Conservation (phyloP, 2,329 filamentous ascomycete species). For the Ceratocystis colombiana region DNA sequence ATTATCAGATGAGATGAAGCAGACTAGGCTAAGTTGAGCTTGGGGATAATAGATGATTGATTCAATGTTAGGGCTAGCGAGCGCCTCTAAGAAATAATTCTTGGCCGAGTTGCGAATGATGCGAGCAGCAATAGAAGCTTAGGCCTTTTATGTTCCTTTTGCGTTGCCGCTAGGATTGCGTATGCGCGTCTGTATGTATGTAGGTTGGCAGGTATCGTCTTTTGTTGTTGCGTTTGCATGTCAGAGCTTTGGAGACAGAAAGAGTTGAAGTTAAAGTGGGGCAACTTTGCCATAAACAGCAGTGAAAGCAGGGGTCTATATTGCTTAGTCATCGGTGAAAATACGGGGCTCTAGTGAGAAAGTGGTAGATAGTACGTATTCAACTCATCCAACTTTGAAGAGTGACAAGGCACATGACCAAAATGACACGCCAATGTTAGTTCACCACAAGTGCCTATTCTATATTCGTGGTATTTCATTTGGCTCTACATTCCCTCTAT, state of each 20-base stretch:
- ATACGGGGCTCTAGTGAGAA: no score
- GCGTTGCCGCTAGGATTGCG: neutral
- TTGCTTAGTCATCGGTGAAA: no score
- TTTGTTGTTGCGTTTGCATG: constrained; percentile 1
- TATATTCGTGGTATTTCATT: constrained; percentile 10
- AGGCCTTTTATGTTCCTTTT: neutral
- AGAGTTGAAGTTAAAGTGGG: neutral
- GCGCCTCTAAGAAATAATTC: neutral
- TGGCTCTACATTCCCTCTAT: neutral
- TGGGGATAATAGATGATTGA: constrained; percentile 3
- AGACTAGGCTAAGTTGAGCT: neutral
- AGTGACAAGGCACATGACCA: no score
- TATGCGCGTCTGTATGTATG: neutral
- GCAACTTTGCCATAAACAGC: neutral
- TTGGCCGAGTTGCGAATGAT: neutral
- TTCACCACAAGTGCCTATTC: neutral
- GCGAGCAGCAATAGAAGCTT: neutral
- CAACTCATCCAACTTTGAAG: no score
- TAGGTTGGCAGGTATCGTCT: neutral
- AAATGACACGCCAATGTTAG: no score
- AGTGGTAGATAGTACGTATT: no score
- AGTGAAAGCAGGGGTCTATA: no score
- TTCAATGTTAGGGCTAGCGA: no score
- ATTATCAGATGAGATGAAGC: neutral
- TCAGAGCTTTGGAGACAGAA: neutral